Percentiles rank a stretch among this genome's conserved stretches.
These are phyloP conservation scores for Teunomyces funiuensis DNA, from an alignment of 805 yeast species.

Conservation along the genomic window DNA sequence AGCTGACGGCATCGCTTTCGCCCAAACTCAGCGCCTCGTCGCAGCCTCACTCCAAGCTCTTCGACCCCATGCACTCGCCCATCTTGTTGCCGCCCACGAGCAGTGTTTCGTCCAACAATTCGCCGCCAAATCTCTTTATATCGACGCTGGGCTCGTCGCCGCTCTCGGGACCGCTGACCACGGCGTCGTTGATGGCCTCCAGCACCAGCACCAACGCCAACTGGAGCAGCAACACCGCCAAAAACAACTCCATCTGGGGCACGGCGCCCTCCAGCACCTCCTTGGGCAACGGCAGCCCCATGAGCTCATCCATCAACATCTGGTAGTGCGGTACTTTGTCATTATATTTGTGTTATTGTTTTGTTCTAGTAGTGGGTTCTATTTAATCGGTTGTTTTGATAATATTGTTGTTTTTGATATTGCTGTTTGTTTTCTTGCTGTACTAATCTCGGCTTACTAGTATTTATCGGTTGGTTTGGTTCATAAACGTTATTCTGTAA, in stretches of 20 bases:
- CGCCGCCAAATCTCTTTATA: constrained; percentile 26
- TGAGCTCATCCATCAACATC: constrained; percentile 6
- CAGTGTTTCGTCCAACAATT: constrained; percentile 14
- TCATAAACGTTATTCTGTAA: no score
- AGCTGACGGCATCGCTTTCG: constrained; percentile 19
- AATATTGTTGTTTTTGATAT: constrained; percentile 1
- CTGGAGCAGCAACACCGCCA: constrained; percentile 13
- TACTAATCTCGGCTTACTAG: no score
- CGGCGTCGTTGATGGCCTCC: constrained; percentile 1
- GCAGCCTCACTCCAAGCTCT: constrained; percentile 15
- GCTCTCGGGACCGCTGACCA: neutral
- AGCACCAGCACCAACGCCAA: constrained; percentile 7
- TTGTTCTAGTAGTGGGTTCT: no score
- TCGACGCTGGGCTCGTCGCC: constrained; percentile 7
- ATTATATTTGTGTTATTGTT: constrained; percentile 5
- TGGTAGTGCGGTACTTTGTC: neutral
- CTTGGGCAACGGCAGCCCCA: constrained; percentile 10
- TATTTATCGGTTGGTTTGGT: no score
- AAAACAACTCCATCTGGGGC: constrained; percentile 24
- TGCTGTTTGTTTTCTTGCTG: constrained; percentile 7
- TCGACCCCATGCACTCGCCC: constrained; percentile 21
- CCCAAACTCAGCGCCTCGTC: constrained; percentile 8
- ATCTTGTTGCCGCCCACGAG: constrained; percentile 19
- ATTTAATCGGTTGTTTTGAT: constrained; percentile 2
- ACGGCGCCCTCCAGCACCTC: constrained; percentile 13